Percentiles rank a stretch among this genome's conserved stretches.
Evolutionary conservation across 2,329 filamentous ascomycete species (phyloP).

Genomic region (Parasarocladium wereldwijsianum): DNA sequence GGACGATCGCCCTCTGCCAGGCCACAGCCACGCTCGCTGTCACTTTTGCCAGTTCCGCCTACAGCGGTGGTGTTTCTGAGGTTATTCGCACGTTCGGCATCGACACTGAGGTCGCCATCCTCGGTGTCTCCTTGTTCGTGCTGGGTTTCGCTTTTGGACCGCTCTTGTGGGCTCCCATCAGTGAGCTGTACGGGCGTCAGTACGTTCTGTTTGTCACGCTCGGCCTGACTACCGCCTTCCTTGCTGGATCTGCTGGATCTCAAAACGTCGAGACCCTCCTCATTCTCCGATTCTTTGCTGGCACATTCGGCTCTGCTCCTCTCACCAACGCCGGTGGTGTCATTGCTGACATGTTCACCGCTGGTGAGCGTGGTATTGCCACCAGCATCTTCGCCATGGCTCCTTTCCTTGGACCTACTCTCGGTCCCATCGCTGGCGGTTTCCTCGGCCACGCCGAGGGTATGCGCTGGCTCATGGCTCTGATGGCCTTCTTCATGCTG

Average conservation of each 20-base stretch:
- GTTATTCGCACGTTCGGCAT: conserved; percentile 41
- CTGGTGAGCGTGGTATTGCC: conserved; percentile 39
- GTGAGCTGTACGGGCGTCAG: conserved; percentile 48
- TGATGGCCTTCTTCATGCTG: conserved; percentile 47
- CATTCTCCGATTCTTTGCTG: conserved; percentile 55
- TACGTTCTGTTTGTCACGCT: conserved; percentile 45
- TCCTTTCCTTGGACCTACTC: conserved; percentile 47
- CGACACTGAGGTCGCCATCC: conserved; percentile 34
- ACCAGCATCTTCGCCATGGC: conserved; percentile 46
- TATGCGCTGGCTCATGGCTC: conserved; percentile 51
- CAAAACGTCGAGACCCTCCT: conserved; percentile 44
- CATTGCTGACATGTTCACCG: conserved; percentile 48
- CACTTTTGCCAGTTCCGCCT: conserved; percentile 55
- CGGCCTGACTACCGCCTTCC: conserved; percentile 43
- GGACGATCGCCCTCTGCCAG: conserved; percentile 47
- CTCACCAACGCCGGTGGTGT: conserved; percentile 49
- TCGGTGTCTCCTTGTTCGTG: conserved; percentile 51
- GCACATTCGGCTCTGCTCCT: conserved; percentile 46
- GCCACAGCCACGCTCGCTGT: conserved; percentile 55
- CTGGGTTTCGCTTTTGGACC: conserved; percentile 47
- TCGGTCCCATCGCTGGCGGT: conserved; percentile 46
- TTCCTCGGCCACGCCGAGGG: conserved; percentile 45
- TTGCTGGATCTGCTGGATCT: conserved; percentile 40
- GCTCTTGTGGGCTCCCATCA: conserved; percentile 50
- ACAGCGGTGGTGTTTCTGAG: conserved; percentile 39